A percentile compares a stretch with the other conserved stretches of the same genome.
These are phyloP conservation scores for Plectosphaerella sp. DNA, from an alignment of 2,329 filamentous ascomycete genomes.

Conservation along the genomic window DNA sequence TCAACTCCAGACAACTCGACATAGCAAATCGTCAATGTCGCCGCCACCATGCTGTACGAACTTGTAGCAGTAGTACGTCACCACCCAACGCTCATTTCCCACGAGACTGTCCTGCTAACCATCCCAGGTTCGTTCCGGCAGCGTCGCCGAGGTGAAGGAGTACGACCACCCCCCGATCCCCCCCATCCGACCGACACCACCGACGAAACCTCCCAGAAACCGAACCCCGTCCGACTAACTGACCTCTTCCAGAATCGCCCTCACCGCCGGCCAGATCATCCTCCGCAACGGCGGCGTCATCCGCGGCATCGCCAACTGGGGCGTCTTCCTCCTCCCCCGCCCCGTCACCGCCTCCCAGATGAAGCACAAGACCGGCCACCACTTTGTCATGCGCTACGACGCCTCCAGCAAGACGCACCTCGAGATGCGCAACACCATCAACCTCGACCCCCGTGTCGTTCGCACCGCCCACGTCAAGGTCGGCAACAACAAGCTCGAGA, in stretches of 20 bases:
- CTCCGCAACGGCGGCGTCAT: conserved; percentile 83
- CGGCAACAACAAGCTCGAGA: conserved; percentile 57
- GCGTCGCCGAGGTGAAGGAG: conserved; percentile 91
- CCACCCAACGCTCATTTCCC: neutral
- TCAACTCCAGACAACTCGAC: neutral
- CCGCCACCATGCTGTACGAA: conserved; percentile 84
- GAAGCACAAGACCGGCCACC: conserved; percentile 80
- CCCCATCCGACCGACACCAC: conserved; percentile 4
- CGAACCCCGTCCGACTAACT: neutral
- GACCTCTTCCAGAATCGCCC: conserved; percentile 65
- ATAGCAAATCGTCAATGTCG: conserved; percentile 19
- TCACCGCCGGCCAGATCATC: conserved; percentile 76
- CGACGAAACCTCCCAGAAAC: neutral
- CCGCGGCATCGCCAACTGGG: conserved; percentile 93
- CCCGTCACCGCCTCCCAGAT: conserved; percentile 77
- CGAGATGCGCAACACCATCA: conserved; percentile 68
- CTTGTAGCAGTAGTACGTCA: conserved; percentile 86
- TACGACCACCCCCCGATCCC: conserved; percentile 37
- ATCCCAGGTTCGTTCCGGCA: conserved; percentile 82
- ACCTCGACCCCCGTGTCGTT: conserved; percentile 86
- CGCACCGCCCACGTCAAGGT: conserved; percentile 83
- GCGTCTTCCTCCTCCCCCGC: conserved; percentile 80
- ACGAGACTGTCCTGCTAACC: conserved; percentile 5
- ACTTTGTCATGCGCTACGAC: conserved; percentile 98
- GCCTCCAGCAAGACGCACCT: conserved; percentile 68